Base-by-base conservation (phyloP, 805 yeast species). In the Saccharomycopsis sp. region DNA sequence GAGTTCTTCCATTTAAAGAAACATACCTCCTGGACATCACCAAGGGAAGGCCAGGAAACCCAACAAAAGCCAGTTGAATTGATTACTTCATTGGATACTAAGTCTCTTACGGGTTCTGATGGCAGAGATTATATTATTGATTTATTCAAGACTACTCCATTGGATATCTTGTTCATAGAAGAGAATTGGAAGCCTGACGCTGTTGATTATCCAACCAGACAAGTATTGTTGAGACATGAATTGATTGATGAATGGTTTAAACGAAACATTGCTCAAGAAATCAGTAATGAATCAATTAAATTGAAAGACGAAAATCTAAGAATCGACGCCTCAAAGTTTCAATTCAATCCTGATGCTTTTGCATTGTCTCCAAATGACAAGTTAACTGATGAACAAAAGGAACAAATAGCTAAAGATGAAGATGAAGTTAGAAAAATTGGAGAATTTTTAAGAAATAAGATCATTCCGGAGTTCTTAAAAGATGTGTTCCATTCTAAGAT, bases 211-310 rank as follows among this genome's bases (percentile, higher is more conserved):
- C 96, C 96, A 14, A 96, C 87, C 59, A 75, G 77, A 52, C 85
- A 87, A 63, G 71, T 84, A 11, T 74, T 84, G 21, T 57, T 90
- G 37, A 80, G 97, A 65, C 79, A 79, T 52, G 97, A 90, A 65
- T 93, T 96, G 14, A 77, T 90, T 39, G 90, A 81, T 54, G 85
- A 80, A 55, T 90, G 96, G 96, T 86, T 93, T 81, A 75, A 75
- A 57, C 63, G 77, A 48, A 77, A 81, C 58, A 72, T 83, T 2
- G 74, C 83, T 13, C 68, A 66, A 17, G 67, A 68, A 38, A 60
- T 79, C 51, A 71, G 71, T 48, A 64, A 58, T 1, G 77, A 76
- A 55, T 66, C 78, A 35, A 78, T 75, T 45, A 66, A 64, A 43
- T 58, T 54, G 31, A 64, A 63, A n/a, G 67, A 64, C 47, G 50